Evolutionary conservation across 1,284 basidiomycete genomes (phyloP), one percentile per base, ranked within the genome.

Genomic region (Ganoderma leucocontextum): DNA sequence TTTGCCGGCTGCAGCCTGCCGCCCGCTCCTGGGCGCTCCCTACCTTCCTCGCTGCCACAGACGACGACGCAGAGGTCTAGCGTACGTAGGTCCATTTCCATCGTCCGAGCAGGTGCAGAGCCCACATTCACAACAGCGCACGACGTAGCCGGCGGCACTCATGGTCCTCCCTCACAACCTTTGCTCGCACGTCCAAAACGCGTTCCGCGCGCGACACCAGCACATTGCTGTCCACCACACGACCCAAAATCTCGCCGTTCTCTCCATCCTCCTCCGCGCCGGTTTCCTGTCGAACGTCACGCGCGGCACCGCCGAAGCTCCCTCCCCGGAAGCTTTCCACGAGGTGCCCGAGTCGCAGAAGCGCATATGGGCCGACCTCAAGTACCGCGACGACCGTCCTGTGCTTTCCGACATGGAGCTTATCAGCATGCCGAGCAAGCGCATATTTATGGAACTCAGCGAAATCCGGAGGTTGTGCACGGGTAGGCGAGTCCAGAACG

Each of bases 361-460:
- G 39, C 87, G 94, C 41, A 92, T 97, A 79, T 96, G 95, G 95
- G 93, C 93, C 2, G 89, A 94, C 70, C 88, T 97, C 73, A 97
- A 97, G 80, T 97, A 95, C 81, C 87, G 94, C 62, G 90, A 94
- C 72, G 94, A 97, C 80, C 81, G 89, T 38, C 93, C 95, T 1
- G 94, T 97, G 22, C 84, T 97, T 67, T 85, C 82, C 63, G 77
- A 84, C 72, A 93, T 95, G 89, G 85, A 89, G 73, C 85, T 94
- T 75, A 85, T 96, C 74, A 91, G 89, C 80, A 89, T 86, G 77
- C 93, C 94, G 4, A 91, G 89, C 77, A 88, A 91, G 75, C 86
- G 89, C 58, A 85, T 97, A 42, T 88, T 88, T 75, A 90, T 97
- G 91, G 87, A 90, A 62, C 73, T 85, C 62, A 80, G 84, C 6